Evolutionary conservation across 208 protist species (phyloP), one percentile per base, ranked within the genome.

Genomic region (Trypanosoma avium): DNA sequence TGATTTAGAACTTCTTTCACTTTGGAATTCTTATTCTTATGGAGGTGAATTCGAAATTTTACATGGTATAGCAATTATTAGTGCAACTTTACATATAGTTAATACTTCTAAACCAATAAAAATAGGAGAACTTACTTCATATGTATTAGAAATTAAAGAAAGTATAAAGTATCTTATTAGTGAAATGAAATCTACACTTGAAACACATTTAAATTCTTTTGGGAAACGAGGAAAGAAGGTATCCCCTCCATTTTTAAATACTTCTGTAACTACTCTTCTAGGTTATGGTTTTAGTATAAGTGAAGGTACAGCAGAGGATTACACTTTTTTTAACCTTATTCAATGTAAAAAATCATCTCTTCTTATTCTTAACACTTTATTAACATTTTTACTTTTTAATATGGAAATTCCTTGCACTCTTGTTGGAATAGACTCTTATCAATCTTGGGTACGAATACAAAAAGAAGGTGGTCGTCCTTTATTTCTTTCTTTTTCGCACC

Each of bases 331-430:
- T 6, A 73, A 64, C 1, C 48, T 89, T 3, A n/a, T 75, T 4
- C 42, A 67, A 35, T 53, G 55, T 19, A 49, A 38, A 19, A 57
- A 67, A 24, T 67, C 69, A 0, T 81, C 79, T 35, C 72, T 77
- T 46, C 73, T 77, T 54, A 30, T 90, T 2, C 66, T 90, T 4
- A 90, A 90, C 43, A 33, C 77, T 22, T 24, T 86, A 36, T 52
- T 90, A 10, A 30, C 67, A 10, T 29, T 78, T 0, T 57, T 79
- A 19, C 70, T 90, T 40, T n/a, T 43, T 30, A 58, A 61, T 15
- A 19, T 79, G 4, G 60, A 53, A 5, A 36, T 78, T 12, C 27
- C 61, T 24, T 70, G 77, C 59, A 68, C 63, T 27, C n/a, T 90
- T n/a, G 75, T 75, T 5, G 83, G 75, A 19, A 54, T 45, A 26